Base-by-base conservation (phyloP, 148 eudicot genomes). In the Selenicereus undatus region DNA sequence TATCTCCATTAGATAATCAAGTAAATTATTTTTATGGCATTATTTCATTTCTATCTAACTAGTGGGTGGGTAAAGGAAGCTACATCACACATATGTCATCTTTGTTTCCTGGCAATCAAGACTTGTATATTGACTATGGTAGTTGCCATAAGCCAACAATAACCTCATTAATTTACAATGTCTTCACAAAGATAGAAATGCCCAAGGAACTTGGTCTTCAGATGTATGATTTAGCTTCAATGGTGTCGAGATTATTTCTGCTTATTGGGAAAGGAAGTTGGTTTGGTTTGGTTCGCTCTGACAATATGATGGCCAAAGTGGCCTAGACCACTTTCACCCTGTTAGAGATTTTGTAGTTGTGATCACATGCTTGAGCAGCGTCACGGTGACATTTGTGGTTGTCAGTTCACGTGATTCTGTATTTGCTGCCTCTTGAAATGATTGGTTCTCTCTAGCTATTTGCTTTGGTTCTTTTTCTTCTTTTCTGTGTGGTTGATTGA, bases 171-270 rank as follows among this genome's bases (percentile, higher is more conserved):
- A 62, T 62, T 62, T n/a, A 22, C n/a, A 62, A 62, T n/a, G 68
- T n/a, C 27, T 22, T 62, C 68, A 62, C 26, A 22, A 62, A 22
- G 68, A 62, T 21, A 24, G 1, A 62, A 62, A 62, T 2, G 26
- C 27, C 68, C 68, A 72, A 42, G 51, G 27, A 72, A 72, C 75
- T 72, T 72, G 75, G 75, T 42, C 75, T 8, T 62, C 22, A 11
- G 27, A 5, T 62, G n/a, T 62, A 29, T 62, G 5, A 24, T n/a
- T 62, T 24, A n/a, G 68, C 27, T 62, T 62, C 27, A 9, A 1
- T 62, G 68, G 68, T 62, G 43, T n/a, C 3, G 21, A 26, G 68
- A 62, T 62, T 21, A 62, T 62, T 0, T 48, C 52, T 48, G 14
- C 52, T 48, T 48, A 11, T 48, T 9, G 52, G 14, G 52, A 48